Conservation (phyloP, 768 basidiomycete species). For the Amanita pseudoporphyria region DNA sequence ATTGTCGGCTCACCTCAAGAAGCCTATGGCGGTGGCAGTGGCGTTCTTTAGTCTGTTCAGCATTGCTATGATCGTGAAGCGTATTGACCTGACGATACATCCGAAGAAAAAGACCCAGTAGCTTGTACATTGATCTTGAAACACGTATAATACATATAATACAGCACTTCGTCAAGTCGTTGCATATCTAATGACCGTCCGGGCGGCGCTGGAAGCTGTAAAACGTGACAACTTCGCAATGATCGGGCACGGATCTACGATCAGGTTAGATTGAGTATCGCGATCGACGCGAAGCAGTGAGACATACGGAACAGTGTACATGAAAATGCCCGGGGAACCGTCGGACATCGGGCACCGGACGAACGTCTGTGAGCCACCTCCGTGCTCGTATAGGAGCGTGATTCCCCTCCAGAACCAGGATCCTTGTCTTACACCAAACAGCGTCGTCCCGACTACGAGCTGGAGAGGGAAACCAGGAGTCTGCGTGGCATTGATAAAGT, state of each 20-base stretch:
- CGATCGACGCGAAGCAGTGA: no score
- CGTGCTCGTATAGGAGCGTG: slow-evolving; percentile 42
- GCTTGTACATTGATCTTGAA: slow-evolving; percentile 14
- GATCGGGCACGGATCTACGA: slow-evolving; percentile 24
- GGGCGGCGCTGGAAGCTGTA: slow-evolving; percentile 21
- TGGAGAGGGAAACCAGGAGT: slow-evolving; percentile 36
- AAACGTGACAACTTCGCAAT: slow-evolving; percentile 27
- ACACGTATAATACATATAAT: slow-evolving; percentile 7
- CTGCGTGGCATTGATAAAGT: slow-evolving; percentile 40
- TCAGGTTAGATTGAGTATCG: background rate
- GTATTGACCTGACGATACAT: slow-evolving; percentile 39
- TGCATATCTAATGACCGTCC: background rate
- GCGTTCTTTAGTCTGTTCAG: slow-evolving; percentile 64
- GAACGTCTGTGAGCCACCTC: slow-evolving; percentile 31
- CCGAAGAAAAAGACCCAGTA: slow-evolving; percentile 29
- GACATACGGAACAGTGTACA: slow-evolving; percentile 37
- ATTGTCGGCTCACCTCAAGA: slow-evolving; percentile 71
- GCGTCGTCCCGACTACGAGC: slow-evolving; percentile 31
- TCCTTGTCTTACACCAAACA: slow-evolving; percentile 30
- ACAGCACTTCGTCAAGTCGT: background rate
- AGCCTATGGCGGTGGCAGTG: slow-evolving; percentile 69
- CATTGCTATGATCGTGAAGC: slow-evolving; percentile 30
- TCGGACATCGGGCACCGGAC: slow-evolving; percentile 29
- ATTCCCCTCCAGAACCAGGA: slow-evolving; percentile 49
- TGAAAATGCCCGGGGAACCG: slow-evolving; percentile 35